Evolutionary conservation across 495 filamentous ascomycete genomes (phyloP).

Genomic region (Tetracladium marchalianum): DNA sequence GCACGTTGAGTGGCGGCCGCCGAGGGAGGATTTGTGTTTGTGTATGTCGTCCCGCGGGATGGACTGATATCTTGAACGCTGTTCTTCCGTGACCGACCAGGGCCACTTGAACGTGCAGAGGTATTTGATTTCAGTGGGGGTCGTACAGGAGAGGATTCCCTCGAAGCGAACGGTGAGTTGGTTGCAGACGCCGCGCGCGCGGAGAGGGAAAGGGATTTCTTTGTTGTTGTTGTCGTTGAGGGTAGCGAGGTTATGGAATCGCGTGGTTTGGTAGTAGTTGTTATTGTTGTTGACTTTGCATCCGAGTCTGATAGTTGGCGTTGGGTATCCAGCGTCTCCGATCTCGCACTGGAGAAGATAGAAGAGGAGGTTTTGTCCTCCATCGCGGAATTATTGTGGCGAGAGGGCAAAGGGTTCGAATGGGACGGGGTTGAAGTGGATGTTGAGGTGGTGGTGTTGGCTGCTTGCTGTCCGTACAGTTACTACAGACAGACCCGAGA

Average conservation of each 20-base stretch:
- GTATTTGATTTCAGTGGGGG: conserved; percentile 19
- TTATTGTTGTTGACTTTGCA: conserved; percentile 2
- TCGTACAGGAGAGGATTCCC: conserved; percentile 41
- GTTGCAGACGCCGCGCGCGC: conserved; percentile 28
- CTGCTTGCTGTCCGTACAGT: too few species aligned
- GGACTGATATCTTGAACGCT: conserved; percentile 60
- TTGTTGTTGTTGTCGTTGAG: conserved; percentile 14
- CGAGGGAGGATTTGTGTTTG: conserved; percentile 39
- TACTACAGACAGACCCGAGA: too few species aligned
- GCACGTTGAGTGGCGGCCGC: conserved; percentile 53
- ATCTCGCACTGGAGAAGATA: background rate
- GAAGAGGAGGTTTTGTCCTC: conserved; percentile 1
- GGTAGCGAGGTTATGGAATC: conserved; percentile 10
- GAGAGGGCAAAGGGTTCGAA: background rate
- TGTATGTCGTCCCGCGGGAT: conserved; percentile 39
- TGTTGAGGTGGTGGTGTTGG: too few species aligned
- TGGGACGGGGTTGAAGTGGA: too few species aligned
- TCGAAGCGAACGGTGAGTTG: conserved; percentile 36
- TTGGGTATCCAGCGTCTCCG: background rate
- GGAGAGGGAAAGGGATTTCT: conserved; percentile 10
- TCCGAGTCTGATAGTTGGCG: too few species aligned
- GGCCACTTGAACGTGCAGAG: conserved; percentile 21
- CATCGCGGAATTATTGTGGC: background rate
- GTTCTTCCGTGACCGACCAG: conserved; percentile 57
- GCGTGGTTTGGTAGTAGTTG: conserved; percentile 13